These are phyloP conservation scores for Moricandia moricandioides DNA, from an alignment of 345 rosid species.

Conservation along the genomic window DNA sequence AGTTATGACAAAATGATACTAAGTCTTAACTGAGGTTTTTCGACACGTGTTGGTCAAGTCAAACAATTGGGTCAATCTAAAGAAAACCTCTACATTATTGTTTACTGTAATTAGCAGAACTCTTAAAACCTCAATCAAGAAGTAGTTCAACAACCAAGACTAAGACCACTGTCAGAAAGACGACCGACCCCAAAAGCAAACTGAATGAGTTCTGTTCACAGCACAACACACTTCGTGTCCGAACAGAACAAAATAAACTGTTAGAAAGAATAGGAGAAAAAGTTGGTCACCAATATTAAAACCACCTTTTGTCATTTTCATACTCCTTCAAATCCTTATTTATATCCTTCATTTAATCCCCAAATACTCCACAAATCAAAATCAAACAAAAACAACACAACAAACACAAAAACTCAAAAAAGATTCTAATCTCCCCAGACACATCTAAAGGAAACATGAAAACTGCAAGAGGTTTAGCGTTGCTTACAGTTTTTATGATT, in stretches of 20 bases:
- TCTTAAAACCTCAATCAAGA: background rate
- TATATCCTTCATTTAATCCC: slow-evolving; percentile 13
- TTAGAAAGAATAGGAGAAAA: slow-evolving; percentile 21
- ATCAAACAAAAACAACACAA: slow-evolving; percentile 4
- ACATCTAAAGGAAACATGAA: slow-evolving; percentile 29
- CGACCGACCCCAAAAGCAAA: slow-evolving; percentile 22
- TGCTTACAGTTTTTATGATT: slow-evolving; percentile 39
- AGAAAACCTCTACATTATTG: background rate
- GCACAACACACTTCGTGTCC: slow-evolving; percentile 15
- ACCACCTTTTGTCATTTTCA: slow-evolving; percentile 15
- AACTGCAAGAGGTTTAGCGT: slow-evolving; percentile 34
- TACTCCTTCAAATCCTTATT: slow-evolving; percentile 6
- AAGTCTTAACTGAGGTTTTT: background rate
- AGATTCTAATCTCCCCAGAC: slow-evolving; percentile 5
- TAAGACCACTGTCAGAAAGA: slow-evolving; percentile 18
- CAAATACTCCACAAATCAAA: slow-evolving; percentile 12
- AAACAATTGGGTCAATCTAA: slow-evolving; percentile 2
- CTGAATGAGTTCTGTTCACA: slow-evolving; percentile 20
- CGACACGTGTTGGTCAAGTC: slow-evolving; percentile 32
- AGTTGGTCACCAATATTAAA: slow-evolving; percentile 32
- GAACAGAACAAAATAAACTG: slow-evolving; percentile 23
- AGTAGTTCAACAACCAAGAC: slow-evolving; percentile 34
- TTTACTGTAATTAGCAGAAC: slow-evolving; percentile 2
- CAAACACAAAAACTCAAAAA: background rate
- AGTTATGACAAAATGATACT: background rate